Evolutionary conservation across 306 rosid genomes (phyloP).

Genomic region (peach (Prunus persica)): DNA sequence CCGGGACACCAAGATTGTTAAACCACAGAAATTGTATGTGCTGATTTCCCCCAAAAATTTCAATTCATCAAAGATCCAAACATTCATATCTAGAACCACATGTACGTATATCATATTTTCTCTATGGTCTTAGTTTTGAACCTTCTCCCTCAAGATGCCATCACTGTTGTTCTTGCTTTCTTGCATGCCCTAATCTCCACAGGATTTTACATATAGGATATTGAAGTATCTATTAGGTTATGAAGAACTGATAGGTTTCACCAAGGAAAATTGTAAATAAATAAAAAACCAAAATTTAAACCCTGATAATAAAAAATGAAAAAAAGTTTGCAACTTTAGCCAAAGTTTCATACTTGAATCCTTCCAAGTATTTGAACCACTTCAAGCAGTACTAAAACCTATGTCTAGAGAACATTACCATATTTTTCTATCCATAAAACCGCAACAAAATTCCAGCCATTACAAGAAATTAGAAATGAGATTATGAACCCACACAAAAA

Average conservation of each 20-base stretch:
- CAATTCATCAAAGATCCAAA: too few species aligned
- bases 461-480: background rate
- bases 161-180: background rate
- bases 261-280: background rate
- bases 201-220: background rate
- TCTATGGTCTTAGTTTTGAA: background rate
- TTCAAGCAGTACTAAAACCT: background rate
- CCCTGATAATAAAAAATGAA: too few species aligned
- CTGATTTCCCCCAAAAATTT: background rate
- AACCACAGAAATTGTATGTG: background rate
- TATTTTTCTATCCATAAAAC: background rate
- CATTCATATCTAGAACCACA: background rate
- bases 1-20: background rate
- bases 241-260: background rate
- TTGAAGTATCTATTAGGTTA: background rate
- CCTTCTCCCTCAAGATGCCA: background rate
- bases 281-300: background rate
- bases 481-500: background rate
- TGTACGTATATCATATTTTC: background rate
- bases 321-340: conserved; percentile 4
- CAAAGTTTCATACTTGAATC: background rate
- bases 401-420: background rate
- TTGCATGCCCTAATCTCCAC: background rate
- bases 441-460: background rate
- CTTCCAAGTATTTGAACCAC: background rate